Percentiles rank a stretch among this genome's conserved stretches.
Conservation (phyloP, 495 filamentous ascomycete genomes). For the Aspergillus ellipticus region DNA sequence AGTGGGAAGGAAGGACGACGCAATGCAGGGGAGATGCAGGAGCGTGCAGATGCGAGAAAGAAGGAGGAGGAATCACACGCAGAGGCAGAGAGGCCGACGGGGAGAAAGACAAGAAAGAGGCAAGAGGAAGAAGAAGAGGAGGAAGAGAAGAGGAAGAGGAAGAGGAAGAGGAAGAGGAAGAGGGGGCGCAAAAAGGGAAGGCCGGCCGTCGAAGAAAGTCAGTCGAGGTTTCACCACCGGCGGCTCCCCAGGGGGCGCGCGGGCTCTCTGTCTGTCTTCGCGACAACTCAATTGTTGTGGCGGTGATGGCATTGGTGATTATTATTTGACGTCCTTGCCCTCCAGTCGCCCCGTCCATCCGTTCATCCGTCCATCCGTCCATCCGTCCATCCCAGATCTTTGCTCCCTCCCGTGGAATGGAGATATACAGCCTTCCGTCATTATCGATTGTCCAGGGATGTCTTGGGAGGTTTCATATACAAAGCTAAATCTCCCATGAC, state of each 20-base stretch:
- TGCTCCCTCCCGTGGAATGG: too few relatives aligned
- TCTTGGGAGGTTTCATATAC: slow-evolving; percentile 1
- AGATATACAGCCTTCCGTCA: not conserved
- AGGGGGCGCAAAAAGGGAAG: not conserved
- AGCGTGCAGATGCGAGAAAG: not conserved
- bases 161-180: slow-evolving; percentile 5
- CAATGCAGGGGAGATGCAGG: not conserved
- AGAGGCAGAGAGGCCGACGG: not conserved
- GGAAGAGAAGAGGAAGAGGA: slow-evolving; percentile 4
- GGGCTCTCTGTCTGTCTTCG: not conserved
- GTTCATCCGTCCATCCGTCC: too few relatives aligned
- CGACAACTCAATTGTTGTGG: too few relatives aligned
- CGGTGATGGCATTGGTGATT: too few relatives aligned
- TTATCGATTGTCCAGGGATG: not conserved
- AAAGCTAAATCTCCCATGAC: not conserved
- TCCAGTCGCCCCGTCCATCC: too few relatives aligned
- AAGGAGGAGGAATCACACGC: not conserved
- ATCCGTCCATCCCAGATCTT: too few relatives aligned
- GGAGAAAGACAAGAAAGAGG: slow-evolving; percentile 4
- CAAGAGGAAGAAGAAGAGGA: slow-evolving; percentile 10
- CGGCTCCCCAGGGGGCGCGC: slow-evolving; percentile 7
- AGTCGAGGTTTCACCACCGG: slow-evolving; percentile 19
- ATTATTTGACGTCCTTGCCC: too few relatives aligned
- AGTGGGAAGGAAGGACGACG: slow-evolving; percentile 5
- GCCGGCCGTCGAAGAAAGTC: not conserved